Conservation (phyloP, 805 yeast species). For the Metschnikowia lochheadii region DNA sequence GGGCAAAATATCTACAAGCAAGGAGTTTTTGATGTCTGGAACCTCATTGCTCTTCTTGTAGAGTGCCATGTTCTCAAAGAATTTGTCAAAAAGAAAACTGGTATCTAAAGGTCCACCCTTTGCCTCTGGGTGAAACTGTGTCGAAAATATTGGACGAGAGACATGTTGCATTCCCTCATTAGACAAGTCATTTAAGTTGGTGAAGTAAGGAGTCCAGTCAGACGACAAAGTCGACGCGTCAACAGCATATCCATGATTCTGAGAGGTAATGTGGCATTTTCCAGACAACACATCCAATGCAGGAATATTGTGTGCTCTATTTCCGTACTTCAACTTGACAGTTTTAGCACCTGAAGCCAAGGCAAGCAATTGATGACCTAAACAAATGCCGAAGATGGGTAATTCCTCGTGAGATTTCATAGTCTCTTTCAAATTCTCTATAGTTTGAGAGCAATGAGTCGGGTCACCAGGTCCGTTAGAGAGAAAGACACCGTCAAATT, state of each 20-base stretch:
- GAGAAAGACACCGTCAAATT: conserved; percentile 91
- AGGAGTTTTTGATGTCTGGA: conserved; percentile 42
- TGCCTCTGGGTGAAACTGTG: conserved; percentile 99
- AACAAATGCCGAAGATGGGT: conserved; percentile 96
- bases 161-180: conserved; percentile 97
- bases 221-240: conserved; percentile 70
- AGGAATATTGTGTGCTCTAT: conserved; percentile 98
- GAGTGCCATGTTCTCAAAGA: conserved; percentile 61
- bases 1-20: conserved; percentile 60
- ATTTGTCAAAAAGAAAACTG: conserved; percentile 84
- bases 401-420: conserved; percentile 63
- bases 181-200: conserved; percentile 90
- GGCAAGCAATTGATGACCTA: conserved; percentile 96
- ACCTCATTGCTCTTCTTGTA: conserved; percentile 42
- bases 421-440: conserved; percentile 54
- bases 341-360: conserved; percentile 94
- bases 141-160: conserved; percentile 84
- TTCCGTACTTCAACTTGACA: conserved; percentile 91
- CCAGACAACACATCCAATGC: conserved; percentile 88
- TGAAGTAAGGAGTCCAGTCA: conserved; percentile 75
- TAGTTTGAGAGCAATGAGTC: conserved; percentile 70
- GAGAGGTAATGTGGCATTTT: conserved; percentile 95
- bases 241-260: conserved; percentile 98
- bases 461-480: conserved; percentile 99
- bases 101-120: conserved; percentile 98